Evolutionary conservation across 768 basidiomycete genomes (phyloP), one percentile per base, ranked within the genome.

Genomic region (Filobasidium wieringae): DNA sequence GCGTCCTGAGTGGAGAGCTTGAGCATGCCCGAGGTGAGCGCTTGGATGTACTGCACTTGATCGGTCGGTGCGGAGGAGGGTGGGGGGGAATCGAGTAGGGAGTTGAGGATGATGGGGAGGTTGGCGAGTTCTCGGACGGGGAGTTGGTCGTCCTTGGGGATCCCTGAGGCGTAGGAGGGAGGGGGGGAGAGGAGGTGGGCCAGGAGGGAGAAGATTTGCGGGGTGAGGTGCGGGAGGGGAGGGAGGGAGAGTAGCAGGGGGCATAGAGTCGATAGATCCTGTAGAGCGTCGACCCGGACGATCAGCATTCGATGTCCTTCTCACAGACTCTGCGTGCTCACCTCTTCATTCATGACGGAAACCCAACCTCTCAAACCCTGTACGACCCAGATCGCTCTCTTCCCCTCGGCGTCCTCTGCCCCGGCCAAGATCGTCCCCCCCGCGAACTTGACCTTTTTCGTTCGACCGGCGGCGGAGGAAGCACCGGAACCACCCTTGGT

Each of bases 161-260:
- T 62, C 17, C 19, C 43, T 22, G 43, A 47, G 22, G 43, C 43
- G 24, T 47, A 47, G 17, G 61, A 60, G 8, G 72, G 70, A 8
- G 70, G 68, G 11, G 72, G 73, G 9, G 73, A 72, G 61, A 96
- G 84, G 4, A 97, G 78, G 63, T 85, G 84, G 31, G 91, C 83
- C 62, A 99, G 79, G 49, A 92, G 80, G 36, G 86, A 83, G 71
- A 92, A 96, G 30, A 87, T 79, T 14, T 87, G 82, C 72, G 91
- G 85, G 0, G 92, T 86, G 40, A 99, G 80, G 72, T 91, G 95
- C 22, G 86, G 81, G 64, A 93, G 79, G 56, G 88, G 85, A 19
- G 93, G 90, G 31, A 96, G 81, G 24, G 80, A 77, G 6, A 96
- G 82, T 27, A 97, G 81, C 22, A 82, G 76, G 19, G 80, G 78